phyloP scores from a whole-genome alignment of 768 basidiomycete species.

The Kwoniella botswanensis region DNA sequence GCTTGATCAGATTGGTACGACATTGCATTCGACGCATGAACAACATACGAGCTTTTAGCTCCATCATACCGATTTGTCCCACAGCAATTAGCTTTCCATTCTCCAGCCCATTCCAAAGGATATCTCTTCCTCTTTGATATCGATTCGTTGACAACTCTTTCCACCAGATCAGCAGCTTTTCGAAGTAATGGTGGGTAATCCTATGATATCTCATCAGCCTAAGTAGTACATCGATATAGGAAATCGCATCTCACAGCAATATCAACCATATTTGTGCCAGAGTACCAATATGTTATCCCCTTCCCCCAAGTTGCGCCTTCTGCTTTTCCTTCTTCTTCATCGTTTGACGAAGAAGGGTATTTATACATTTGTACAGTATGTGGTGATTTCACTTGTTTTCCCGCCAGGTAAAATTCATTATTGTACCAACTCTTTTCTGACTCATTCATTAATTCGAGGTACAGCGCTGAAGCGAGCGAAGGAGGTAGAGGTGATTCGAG shows the following conservation, averaged over 20 bases:
- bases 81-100: slow-evolving; percentile 55
- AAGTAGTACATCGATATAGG: too few species aligned
- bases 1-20: background rate
- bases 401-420: slow-evolving; percentile 51
- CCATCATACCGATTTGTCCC: slow-evolving; percentile 58
- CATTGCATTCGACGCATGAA: background rate
- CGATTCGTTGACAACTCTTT: slow-evolving; percentile 51
- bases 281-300: slow-evolving; percentile 38
- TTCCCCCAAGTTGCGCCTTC: slow-evolving; percentile 12
- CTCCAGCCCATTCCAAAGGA: slow-evolving; percentile 51
- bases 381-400: slow-evolving; percentile 48
- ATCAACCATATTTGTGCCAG: slow-evolving; percentile 35
- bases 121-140: slow-evolving; percentile 37
- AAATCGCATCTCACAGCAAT: too few species aligned
- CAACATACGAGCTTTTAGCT: slow-evolving; percentile 41
- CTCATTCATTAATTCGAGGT: slow-evolving; percentile 52
- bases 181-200: slow-evolving; percentile 47
- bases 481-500: slow-evolving; percentile 50
- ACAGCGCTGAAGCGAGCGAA: slow-evolving; percentile 54
- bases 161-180: slow-evolving; percentile 51
- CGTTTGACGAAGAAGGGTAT: slow-evolving; percentile 1
- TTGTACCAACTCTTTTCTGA: slow-evolving; percentile 44
- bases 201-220: background rate
- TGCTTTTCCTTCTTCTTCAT: background rate
- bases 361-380: slow-evolving; percentile 40